phyloP scores from a whole-genome alignment of 257 asterid genomes.

The Jaltomata sinuosa region DNA sequence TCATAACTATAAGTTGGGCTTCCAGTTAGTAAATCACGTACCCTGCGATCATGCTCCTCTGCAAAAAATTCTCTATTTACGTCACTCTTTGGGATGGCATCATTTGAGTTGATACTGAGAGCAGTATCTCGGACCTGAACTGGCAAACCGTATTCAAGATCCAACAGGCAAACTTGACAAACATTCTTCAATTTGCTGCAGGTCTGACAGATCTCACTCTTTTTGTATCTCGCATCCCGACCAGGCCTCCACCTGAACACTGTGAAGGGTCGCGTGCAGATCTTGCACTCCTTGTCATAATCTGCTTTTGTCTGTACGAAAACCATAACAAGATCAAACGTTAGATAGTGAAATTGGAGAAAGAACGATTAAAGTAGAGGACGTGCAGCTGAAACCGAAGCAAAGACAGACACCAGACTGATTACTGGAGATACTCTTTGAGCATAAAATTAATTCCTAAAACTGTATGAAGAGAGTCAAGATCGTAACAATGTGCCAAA shows the following conservation, averaged over 20 bases:
- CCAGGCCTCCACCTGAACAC: slow-evolving; percentile 99
- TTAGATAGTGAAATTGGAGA: neutral
- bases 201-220: slow-evolving; percentile 91
- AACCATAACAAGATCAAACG: neutral
- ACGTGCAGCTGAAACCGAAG: neutral
- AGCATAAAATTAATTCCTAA: neutral
- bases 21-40: slow-evolving; percentile 15
- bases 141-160: slow-evolving; percentile 94
- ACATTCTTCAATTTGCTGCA: slow-evolving; percentile 96
- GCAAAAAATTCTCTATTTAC: slow-evolving; percentile 95
- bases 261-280: slow-evolving; percentile 91
- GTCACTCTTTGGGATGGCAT: slow-evolving; percentile 95
- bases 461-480: neutral
- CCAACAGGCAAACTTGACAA: slow-evolving; percentile 96
- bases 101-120: slow-evolving; percentile 73
- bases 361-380: neutral
- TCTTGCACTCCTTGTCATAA: slow-evolving; percentile 95
- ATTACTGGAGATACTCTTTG: neutral
- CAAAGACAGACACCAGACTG: neutral
- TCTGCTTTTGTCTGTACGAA: slow-evolving; percentile 77
- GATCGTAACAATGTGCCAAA: neutral
- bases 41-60: slow-evolving; percentile 98
- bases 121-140: slow-evolving; percentile 98
- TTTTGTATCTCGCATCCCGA: slow-evolving; percentile 96
- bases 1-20: neutral